phyloP scores from a whole-genome alignment of 116 monocot genomes.

The Posidonia oceanica region DNA sequence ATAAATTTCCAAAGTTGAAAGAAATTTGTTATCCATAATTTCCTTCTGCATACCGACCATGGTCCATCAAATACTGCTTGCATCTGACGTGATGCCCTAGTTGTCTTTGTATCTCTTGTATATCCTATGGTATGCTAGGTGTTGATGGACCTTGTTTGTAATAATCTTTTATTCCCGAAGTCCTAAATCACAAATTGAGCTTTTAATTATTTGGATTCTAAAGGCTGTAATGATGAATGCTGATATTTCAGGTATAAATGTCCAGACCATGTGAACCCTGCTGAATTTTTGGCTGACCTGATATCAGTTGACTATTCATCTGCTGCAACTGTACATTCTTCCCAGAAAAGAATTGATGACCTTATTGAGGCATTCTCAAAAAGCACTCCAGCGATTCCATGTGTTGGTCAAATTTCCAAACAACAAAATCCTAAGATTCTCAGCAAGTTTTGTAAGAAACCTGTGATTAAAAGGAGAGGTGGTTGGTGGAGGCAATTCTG shows the following conservation, averaged over 20 bases:
- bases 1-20: too few species aligned
- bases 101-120: too few species aligned
- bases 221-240: neutral
- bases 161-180: neutral
- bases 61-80: too few species aligned
- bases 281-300: constrained; percentile 93
- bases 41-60: too few species aligned
- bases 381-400: constrained; percentile 21
- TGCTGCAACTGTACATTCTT: constrained; percentile 67
- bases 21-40: too few species aligned
- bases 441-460: constrained; percentile 29
- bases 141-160: too few species aligned
- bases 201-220: too few species aligned
- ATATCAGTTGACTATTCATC: constrained; percentile 89
- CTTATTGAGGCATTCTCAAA: constrained; percentile 65
- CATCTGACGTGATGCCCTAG: too few species aligned
- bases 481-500: constrained; percentile 94
- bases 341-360: constrained; percentile 69
- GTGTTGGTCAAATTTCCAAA: constrained; percentile 19
- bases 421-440: constrained; percentile 13
- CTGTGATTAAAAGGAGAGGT: constrained; percentile 30
- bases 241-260: constrained; percentile 50
- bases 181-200: neutral
- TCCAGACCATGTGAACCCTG: constrained; percentile 88
- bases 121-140: too few species aligned